phyloP scores from a whole-genome alignment of 2,329 filamentous ascomycete genomes.

The Shiraia bambusicola region DNA sequence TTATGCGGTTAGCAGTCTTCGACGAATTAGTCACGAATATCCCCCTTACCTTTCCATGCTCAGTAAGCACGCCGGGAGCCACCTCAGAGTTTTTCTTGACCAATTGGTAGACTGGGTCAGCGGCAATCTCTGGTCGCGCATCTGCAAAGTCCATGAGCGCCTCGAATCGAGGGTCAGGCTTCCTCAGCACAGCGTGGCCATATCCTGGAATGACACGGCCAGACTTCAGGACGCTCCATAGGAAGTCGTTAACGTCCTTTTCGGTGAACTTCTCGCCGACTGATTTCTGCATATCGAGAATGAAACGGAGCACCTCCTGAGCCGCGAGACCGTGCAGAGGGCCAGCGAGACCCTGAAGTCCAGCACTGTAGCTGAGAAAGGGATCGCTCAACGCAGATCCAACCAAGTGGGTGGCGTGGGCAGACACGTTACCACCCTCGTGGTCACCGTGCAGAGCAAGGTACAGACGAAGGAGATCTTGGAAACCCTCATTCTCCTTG shows the following conservation, averaged over 20 bases:
- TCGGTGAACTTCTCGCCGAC: slow-evolving; percentile 79
- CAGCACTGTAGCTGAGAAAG: slow-evolving; percentile 93
- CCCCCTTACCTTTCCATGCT: slow-evolving; percentile 77
- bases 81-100: slow-evolving; percentile 92
- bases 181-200: slow-evolving; percentile 92
- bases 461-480: slow-evolving; percentile 91
- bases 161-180: slow-evolving; percentile 94
- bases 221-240: slow-evolving; percentile 90
- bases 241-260: slow-evolving; percentile 80
- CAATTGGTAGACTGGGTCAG: slow-evolving; percentile 88
- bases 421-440: slow-evolving; percentile 96
- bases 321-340: slow-evolving; percentile 90
- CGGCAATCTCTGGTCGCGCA: slow-evolving; percentile 78
- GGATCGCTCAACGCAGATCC: slow-evolving; percentile 92
- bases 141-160: slow-evolving; percentile 95
- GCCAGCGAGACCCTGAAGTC: slow-evolving; percentile 92
- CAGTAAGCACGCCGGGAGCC: slow-evolving; percentile 82
- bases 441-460: slow-evolving; percentile 96
- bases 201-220: slow-evolving; percentile 94
- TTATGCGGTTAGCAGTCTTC: slow-evolving; percentile 3
- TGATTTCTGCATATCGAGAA: slow-evolving; percentile 88
- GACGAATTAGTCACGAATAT: background rate
- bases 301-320: slow-evolving; percentile 96
- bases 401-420: slow-evolving; percentile 91
- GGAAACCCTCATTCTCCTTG: slow-evolving; percentile 87